Evolutionary conservation across 148 eudicot species (phyloP).

Genomic region (Cornus controversa): DNA sequence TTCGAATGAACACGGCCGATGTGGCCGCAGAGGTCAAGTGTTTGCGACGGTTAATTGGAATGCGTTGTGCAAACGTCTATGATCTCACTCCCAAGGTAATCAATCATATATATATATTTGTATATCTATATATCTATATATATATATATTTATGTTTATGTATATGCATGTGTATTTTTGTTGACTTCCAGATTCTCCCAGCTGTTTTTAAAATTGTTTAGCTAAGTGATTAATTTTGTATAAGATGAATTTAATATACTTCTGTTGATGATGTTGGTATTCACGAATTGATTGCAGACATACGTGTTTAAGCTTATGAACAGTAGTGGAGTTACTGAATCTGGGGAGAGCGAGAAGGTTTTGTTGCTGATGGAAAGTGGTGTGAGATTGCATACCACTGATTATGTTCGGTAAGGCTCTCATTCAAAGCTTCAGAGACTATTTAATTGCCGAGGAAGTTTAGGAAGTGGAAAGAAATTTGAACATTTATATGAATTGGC

Average conservation of each 20-base stretch:
- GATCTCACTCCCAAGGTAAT: constrained; percentile 88
- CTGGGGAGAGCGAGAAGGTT: constrained; percentile 98
- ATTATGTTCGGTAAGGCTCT: constrained; percentile 60
- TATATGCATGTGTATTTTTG: not conserved
- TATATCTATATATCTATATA: not conserved
- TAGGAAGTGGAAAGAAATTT: not conserved
- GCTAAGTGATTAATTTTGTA: not conserved
- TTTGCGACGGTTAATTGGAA: constrained; percentile 77
- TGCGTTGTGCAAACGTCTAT: constrained; percentile 95
- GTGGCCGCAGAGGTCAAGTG: constrained; percentile 99
- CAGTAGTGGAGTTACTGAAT: constrained; percentile 96
- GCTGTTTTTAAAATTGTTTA: constrained; percentile 4
- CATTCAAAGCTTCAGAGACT: not conserved
- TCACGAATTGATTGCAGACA: constrained; percentile 51
- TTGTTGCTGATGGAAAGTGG: constrained; percentile 96
- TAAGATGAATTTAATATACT: constrained; percentile 1
- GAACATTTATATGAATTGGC: not conserved
- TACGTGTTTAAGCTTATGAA: constrained; percentile 95
- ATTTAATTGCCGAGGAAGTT: not conserved
- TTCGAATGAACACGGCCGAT: constrained; percentile 99
- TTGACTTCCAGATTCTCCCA: not conserved
- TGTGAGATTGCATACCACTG: constrained; percentile 89
- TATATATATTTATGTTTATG: not conserved
- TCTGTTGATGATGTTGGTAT: not conserved
- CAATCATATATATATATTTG: not conserved